Base-by-base conservation (phyloP, 2,329 filamentous ascomycete genomes). In the Cladophialophora yegresii region DNA sequence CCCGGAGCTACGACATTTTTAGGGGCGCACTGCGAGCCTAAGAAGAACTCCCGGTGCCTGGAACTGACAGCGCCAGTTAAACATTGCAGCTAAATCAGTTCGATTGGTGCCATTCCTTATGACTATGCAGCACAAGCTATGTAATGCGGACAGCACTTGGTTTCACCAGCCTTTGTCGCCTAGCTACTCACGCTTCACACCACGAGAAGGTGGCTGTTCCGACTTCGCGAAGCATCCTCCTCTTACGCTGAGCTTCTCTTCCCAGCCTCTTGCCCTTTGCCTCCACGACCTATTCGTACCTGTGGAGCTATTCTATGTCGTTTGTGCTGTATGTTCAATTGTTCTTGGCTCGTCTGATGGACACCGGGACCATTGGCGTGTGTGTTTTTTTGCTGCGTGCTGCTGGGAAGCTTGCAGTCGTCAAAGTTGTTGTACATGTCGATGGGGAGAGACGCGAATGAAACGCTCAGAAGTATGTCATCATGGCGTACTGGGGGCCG, bases 161-260 rank as follows among this genome's bases (percentile, higher is more conserved):
- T 54, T 54, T 54, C 51, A 33, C 51, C 13, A 54, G 26, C 51
- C 33, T 20, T 7, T 7, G 22, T 10, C 28, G 9, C 4, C 51
- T 54, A 3, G 51, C 23, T 54, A 54, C 51, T 54, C 51, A 54
- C 51, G n/a, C 51, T 32, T 23, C 28, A 26, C 51, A 28, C 51
- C 51, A n/a, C 51, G 51, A 54, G 51, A 54, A 54, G 51, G 51
- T 54, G 23, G 51, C 51, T 54, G 51, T 54, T 54, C 28, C 28
- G 51, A 20, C 28, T 54, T 54, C 51, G 12, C 51, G 28, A 28
- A 54, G 51, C 51, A 20, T 54, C 51, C 51, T 54, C 51, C 51
- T 54, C 51, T 54, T 54, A 10, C 28, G 12, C 12, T 54, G 51
- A 32, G 47, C 47, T 50, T 50, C 20, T 28, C 22, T 10, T 26